Percentiles rank a stretch among this genome's conserved stretches.
Conservation (phyloP, 805 yeast species). For the Pichia eremophila region DNA sequence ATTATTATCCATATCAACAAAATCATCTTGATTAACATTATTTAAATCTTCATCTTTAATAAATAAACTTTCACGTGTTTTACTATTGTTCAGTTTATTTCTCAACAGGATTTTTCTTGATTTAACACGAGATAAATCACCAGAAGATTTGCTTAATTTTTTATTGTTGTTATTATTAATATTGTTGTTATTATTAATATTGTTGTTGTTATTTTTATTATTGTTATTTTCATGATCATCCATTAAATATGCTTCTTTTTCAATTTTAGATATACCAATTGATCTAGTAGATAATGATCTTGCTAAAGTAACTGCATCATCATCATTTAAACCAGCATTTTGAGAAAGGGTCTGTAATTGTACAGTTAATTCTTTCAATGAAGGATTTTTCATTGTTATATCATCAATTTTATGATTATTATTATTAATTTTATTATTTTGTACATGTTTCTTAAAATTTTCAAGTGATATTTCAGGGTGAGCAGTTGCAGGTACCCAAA, state of each 20-base stretch:
- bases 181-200: background rate
- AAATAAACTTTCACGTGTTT: conserved; percentile 9
- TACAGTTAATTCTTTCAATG: conserved; percentile 59
- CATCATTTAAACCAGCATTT: conserved; percentile 67
- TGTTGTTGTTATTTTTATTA: too few relatives aligned
- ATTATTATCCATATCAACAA: conserved; percentile 1
- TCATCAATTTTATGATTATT: conserved; percentile 1
- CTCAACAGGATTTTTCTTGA: conserved; percentile 1
- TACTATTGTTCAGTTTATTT: conserved; percentile 3
- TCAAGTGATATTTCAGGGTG: conserved; percentile 96
- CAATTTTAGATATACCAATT: conserved; percentile 46
- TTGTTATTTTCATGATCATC: background rate
- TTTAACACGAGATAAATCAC: background rate
- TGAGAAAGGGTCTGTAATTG: conserved; percentile 70
- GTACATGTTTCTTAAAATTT: conserved; percentile 62
- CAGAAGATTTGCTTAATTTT: background rate
- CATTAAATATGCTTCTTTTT: conserved; percentile 29
- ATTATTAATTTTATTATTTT: conserved; percentile 30
- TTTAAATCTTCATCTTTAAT: conserved; percentile 9
- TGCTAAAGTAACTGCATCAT: conserved; percentile 77
- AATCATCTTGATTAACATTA: background rate
- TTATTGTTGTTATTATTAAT: background rate
- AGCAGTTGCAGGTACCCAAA: conserved; percentile 94
- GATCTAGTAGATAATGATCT: conserved; percentile 67
- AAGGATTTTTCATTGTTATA: conserved; percentile 32